These are phyloP conservation scores for Oemleria cerasiformis DNA, from an alignment of 306 rosid species.

Conservation along the genomic window DNA sequence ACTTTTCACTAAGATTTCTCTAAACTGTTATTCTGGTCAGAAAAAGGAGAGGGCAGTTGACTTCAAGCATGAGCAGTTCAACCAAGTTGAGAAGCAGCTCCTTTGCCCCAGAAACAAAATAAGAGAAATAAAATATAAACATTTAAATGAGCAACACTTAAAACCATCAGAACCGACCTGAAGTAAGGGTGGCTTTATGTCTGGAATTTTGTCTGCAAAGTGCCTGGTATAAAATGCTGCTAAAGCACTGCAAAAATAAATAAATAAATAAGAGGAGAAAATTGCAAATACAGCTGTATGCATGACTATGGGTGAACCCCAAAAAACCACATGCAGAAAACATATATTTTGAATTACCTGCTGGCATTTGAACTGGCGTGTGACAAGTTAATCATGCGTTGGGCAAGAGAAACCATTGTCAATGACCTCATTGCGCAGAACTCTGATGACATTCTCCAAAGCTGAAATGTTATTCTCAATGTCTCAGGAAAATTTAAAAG, in stretches of 20 bases:
- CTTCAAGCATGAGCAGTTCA: background rate
- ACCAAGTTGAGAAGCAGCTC: background rate
- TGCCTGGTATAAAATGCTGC: constrained; percentile 95
- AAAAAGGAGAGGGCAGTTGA: background rate
- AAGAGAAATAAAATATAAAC: background rate
- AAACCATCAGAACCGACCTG: constrained; percentile 59
- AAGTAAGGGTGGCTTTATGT: constrained; percentile 79
- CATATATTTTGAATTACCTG: constrained; percentile 49
- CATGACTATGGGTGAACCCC: background rate
- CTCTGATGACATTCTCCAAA: constrained; percentile 90
- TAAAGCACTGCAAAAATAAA: constrained; percentile 65
- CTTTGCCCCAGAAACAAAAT: background rate
- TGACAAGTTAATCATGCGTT: constrained; percentile 79
- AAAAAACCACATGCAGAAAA: constrained; percentile 13
- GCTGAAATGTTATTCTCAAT: constrained; percentile 69
- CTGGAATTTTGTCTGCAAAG: constrained; percentile 72
- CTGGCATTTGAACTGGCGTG: constrained; percentile 79
- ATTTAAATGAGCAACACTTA: constrained; percentile 5
- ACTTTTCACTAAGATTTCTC: background rate
- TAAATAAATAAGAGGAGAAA: constrained; percentile 1
- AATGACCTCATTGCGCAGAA: constrained; percentile 89
- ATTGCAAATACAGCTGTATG: background rate
- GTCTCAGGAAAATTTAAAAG: constrained; percentile 43
- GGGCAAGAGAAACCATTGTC: constrained; percentile 95
- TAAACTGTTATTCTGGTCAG: background rate